A percentile compares a stretch with the other conserved stretches of the same genome.
These are phyloP conservation scores for Lachnellula arida DNA, from an alignment of 2,329 filamentous ascomycete species.

Conservation along the genomic window DNA sequence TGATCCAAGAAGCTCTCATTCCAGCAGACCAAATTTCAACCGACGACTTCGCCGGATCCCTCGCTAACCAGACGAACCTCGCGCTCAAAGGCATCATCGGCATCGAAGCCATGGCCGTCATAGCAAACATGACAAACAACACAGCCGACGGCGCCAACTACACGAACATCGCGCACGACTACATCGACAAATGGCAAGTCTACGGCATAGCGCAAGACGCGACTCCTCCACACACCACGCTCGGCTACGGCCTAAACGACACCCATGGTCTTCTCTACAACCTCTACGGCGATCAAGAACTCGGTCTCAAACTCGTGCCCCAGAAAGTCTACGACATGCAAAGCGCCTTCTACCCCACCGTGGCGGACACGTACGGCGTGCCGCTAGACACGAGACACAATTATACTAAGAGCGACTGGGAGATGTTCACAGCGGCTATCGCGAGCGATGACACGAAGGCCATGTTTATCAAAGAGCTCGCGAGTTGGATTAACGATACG, in stretches of 20 bases:
- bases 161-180: slow-evolving; percentile 57
- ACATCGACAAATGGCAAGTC: slow-evolving; percentile 68
- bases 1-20: slow-evolving; percentile 70
- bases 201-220: slow-evolving; percentile 65
- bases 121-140: slow-evolving; percentile 59
- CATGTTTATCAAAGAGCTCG: slow-evolving; percentile 64
- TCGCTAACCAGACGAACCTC: slow-evolving; percentile 75
- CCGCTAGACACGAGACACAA: slow-evolving; percentile 76
- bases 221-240: slow-evolving; percentile 61
- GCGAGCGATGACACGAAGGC: slow-evolving; percentile 54
- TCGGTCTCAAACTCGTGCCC: slow-evolving; percentile 74
- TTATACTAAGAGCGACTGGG: slow-evolving; percentile 85
- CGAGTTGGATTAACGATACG: slow-evolving; percentile 72
- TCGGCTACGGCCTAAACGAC: slow-evolving; percentile 65
- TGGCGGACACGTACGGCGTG: slow-evolving; percentile 72
- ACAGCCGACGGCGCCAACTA: slow-evolving; percentile 54
- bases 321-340: slow-evolving; percentile 72
- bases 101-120: slow-evolving; percentile 72
- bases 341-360: slow-evolving; percentile 67
- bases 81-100: slow-evolving; percentile 81
- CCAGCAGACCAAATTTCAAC: slow-evolving; percentile 75
- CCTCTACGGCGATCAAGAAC: slow-evolving; percentile 71
- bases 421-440: slow-evolving; percentile 78
- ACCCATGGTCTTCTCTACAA: slow-evolving; percentile 67
- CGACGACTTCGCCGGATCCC: slow-evolving; percentile 77